Conservation (phyloP, 106 monocot genomes). For the Dendrobium officinale region DNA sequence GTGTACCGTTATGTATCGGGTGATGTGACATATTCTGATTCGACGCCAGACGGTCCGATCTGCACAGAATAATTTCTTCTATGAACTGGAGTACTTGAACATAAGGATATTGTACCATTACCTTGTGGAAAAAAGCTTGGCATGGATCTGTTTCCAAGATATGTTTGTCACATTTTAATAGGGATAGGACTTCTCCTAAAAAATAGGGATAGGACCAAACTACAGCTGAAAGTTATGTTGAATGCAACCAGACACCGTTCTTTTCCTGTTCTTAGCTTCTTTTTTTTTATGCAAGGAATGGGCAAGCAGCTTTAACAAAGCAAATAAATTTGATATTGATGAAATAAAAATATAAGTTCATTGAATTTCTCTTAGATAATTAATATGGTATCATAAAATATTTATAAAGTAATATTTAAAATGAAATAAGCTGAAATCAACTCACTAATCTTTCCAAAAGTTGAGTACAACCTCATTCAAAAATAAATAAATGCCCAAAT, state of each 20-base stretch:
- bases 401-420: too few species aligned
- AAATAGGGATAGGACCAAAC: background rate
- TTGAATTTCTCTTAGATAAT: too few species aligned
- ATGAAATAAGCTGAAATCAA: too few species aligned
- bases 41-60: too few species aligned
- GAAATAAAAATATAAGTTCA: too few species aligned
- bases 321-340: too few species aligned
- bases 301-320: background rate
- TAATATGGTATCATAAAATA: too few species aligned
- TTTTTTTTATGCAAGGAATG: background rate
- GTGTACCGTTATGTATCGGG: too few species aligned
- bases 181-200: background rate
- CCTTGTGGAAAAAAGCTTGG: background rate
- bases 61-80: background rate
- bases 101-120: background rate
- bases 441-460: too few species aligned
- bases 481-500: too few species aligned
- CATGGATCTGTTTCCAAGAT: background rate
- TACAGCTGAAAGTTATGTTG: background rate
- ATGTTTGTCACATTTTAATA: background rate
- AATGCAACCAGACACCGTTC: background rate
- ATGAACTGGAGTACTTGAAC: background rate
- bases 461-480: too few species aligned
- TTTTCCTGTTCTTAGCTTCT: background rate
- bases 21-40: too few species aligned